Evolutionary conservation across 495 filamentous ascomycete species (phyloP), one percentile per base, ranked within the genome.

Genomic region (Jackrogersella minutella): DNA sequence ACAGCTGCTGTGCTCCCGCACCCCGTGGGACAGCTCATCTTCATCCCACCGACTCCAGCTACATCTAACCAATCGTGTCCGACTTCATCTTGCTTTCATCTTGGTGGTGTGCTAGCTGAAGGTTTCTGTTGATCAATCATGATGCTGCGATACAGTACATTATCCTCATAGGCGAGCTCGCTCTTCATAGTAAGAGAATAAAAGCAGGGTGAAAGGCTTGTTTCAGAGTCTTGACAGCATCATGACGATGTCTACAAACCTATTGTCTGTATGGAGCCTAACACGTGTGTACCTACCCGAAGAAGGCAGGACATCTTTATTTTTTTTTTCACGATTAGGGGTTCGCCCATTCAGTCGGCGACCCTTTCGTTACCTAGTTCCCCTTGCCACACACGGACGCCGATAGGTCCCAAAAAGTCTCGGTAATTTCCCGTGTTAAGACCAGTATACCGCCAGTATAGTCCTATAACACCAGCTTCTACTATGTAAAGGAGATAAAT

Each of bases 1-100:
- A 49, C 44, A 69, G 51, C 56, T 69, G 66, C 56, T 62, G 62
- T 72, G 58, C 59, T 65, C 52, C 69, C 72, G 64, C 69, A 63
- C 68, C 60, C 66, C 54, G 54, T 58, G 65, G 62, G 61, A 71
- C 62, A 61, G 59, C 70, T 69, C 66, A 69, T 61, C 51, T 36
- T 26, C 66, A 69, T 64, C 56, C 66, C 56, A 69, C 66, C 66
- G 28, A 59, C 61, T 69, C 51, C 30, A 64, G 44, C 59, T 60
- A 26, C 51, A 49, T 36, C 41, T 57, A 40, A 21, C 66, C 66
- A 69, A 69, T 64, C 21, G 46, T 62, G 51, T 64, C 51, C 43
- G 19, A 55, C 56, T 46, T 43, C 56, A 64, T 64, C 66, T 56
- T 61, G 66, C 60, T 69, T 69, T 11, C 51, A 64, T 69, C 60